Conservation (phyloP, 805 yeast genomes). For the Maudiozyma turicensis region DNA sequence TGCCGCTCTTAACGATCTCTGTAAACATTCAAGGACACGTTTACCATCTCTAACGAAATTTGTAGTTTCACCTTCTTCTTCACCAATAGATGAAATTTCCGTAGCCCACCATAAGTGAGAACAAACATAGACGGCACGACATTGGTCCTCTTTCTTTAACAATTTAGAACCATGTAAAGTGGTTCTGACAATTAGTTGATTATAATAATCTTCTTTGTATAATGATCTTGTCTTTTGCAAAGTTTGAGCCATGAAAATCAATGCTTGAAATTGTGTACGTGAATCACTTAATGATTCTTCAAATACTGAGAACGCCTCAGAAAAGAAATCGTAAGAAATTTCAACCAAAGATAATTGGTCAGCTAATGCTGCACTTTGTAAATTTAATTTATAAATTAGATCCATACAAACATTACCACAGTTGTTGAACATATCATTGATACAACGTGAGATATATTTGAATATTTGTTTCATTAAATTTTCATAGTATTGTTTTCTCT, state of each 20-base stretch:
- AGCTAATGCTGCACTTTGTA: conserved; percentile 64
- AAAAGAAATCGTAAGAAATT: conserved; percentile 77
- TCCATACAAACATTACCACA: conserved; percentile 26
- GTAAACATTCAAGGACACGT: conserved; percentile 83
- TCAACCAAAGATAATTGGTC: conserved; percentile 67
- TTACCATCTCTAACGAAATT: conserved; percentile 43
- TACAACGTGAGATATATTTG: conserved; percentile 60
- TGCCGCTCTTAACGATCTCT: conserved; percentile 78
- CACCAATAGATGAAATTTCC: conserved; percentile 41
- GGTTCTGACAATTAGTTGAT: conserved; percentile 70
- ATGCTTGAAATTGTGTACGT: conserved; percentile 42
- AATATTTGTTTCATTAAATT: conserved; percentile 42
- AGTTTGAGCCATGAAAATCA: conserved; percentile 40
- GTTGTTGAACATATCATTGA: conserved; percentile 49
- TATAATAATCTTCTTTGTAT: conserved; percentile 41
- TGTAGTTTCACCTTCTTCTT: conserved; percentile 35
- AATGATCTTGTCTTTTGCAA: conserved; percentile 44
- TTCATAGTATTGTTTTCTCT: conserved; percentile 7
- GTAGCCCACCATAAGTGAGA: conserved; percentile 94
- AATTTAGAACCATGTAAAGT: conserved; percentile 83
- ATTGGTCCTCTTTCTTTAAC: conserved; percentile 87
- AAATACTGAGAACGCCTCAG: conserved; percentile 76
- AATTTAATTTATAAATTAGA: conserved; percentile 35
- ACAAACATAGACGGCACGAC: conserved; percentile 75
- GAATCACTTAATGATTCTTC: conserved; percentile 56